A percentile compares a stretch with the other conserved stretches of the same genome.
These are phyloP conservation scores for Coemansia sp. DNA, from an alignment of 192 early-diverging fungal species.

Conservation along the genomic window DNA sequence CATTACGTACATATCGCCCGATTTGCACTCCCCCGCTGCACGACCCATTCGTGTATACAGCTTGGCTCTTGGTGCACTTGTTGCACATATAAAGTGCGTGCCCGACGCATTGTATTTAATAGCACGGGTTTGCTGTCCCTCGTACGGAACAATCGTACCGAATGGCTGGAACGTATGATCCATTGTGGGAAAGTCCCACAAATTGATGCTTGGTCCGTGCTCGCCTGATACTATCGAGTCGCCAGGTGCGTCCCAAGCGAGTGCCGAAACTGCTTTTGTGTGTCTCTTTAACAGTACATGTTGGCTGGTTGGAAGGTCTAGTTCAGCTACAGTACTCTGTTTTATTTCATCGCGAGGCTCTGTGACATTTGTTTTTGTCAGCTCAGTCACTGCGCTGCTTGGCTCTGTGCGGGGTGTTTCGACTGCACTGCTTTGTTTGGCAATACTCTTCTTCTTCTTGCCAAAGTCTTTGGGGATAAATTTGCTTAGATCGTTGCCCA, in stretches of 20 bases:
- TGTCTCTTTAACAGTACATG: slow-evolving; percentile 19
- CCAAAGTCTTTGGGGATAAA: slow-evolving; percentile 53
- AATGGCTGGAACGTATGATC: slow-evolving; percentile 72
- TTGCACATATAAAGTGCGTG: slow-evolving; percentile 77
- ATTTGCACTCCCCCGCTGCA: slow-evolving; percentile 71
- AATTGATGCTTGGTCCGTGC: slow-evolving; percentile 75
- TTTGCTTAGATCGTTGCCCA: slow-evolving; percentile 47
- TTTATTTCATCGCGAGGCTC: too few species aligned
- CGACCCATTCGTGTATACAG: slow-evolving; percentile 79
- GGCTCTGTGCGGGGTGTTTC: not conserved
- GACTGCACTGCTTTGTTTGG: not conserved
- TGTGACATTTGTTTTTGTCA: not conserved
- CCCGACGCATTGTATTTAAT: slow-evolving; percentile 74
- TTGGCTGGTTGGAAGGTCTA: slow-evolving; percentile 4
- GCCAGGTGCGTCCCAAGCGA: slow-evolving; percentile 83
- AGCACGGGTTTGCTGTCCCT: slow-evolving; percentile 81
- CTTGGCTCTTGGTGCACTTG: slow-evolving; percentile 69
- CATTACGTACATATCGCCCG: slow-evolving; percentile 92
- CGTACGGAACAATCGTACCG: slow-evolving; percentile 74
- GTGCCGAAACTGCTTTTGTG: slow-evolving; percentile 57
- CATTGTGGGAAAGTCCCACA: slow-evolving; percentile 97
- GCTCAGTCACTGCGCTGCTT: not conserved
- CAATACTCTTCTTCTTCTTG: slow-evolving; percentile 38
- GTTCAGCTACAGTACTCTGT: not conserved
- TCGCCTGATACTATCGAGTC: slow-evolving; percentile 75